A percentile compares a stretch with the other conserved stretches of the same genome.
These are phyloP conservation scores for Beauveria australis DNA, from an alignment of 2,329 filamentous ascomycete genomes.

Conservation along the genomic window DNA sequence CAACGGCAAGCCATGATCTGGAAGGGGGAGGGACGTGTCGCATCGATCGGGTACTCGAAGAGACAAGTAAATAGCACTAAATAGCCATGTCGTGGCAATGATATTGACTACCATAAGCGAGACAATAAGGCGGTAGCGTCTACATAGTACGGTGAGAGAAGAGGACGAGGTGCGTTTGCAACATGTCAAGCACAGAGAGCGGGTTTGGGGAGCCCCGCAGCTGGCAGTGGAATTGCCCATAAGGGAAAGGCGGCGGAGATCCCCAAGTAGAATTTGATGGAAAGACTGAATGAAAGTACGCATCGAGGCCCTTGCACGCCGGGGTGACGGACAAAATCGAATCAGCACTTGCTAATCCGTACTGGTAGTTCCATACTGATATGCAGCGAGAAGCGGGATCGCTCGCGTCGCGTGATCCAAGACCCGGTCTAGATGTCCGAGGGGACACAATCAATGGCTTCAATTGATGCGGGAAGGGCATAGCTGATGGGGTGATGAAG, in stretches of 20 bases:
- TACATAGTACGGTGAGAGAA: not conserved
- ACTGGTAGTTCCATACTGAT: too few species aligned
- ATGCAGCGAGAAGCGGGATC: too few species aligned
- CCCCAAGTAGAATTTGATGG: not conserved
- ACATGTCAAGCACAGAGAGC: not conserved
- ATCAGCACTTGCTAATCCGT: too few species aligned
- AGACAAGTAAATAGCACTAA: not conserved
- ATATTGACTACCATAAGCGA: not conserved
- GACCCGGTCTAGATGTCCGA: too few species aligned
- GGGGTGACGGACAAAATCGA: not conserved
- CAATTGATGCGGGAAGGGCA: too few species aligned
- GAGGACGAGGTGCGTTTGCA: not conserved
- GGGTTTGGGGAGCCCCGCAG: not conserved
- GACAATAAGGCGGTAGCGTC: not conserved
- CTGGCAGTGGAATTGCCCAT: not conserved
- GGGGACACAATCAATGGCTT: too few species aligned
- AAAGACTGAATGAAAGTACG: not conserved
- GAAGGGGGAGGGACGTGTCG: not conserved
- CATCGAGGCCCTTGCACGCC: not conserved
- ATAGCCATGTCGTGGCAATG: not conserved
- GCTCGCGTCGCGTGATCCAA: too few species aligned
- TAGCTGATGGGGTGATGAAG: too few species aligned
- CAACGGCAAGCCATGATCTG: not conserved
- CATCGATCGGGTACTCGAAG: not conserved
- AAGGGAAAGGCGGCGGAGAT: not conserved